Base-by-base conservation (phyloP, 306 rosid species). In the Astragalus membranaceus region DNA sequence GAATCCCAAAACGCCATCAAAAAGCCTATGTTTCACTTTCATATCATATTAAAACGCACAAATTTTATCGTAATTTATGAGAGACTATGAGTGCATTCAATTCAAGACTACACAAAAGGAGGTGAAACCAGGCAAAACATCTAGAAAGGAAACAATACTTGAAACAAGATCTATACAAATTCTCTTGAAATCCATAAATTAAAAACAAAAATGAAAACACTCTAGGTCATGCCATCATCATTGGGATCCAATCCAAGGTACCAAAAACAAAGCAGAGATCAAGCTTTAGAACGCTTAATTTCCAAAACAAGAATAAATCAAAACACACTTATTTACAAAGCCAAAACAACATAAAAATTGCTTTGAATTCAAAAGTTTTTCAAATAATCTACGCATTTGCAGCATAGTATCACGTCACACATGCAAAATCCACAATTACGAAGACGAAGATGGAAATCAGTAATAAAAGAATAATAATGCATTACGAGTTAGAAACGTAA, bases 101-200 rank as follows among this genome's bases (percentile, higher is more conserved):
- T 0, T 20, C 55, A 56, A 56, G 0, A 35, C 16, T 3, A 29
- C 13, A 49, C 42, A 20, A 33, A 58, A 67, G 12, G 64, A 35
- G 33, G 42, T 5, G 30, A 44, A 17, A 61, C 2, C 12, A 47
- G 37, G 20, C 13, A 4, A 46, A 55, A 55, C 60, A 57, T 20
- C 69, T 16, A 9, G 64, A 36, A 32, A 14, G 43, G 35, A 79
- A 50, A 74, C 55, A 36, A 6, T 4, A 76, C 4, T 10, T 8
- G 3, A 76, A n/a, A 64, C 49, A 71, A 44, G 58, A 72, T 54
- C 68, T 36, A 44, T 4, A 10, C 8, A 72, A 49, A 41, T 51
- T 50, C 16, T 29, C 29, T 14, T 61, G 2, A 41, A 17, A 77
- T 61, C 41, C 44, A 59, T 13, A 69, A 4, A 1, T 52, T 30